phyloP scores from a whole-genome alignment of 805 yeast genomes.

The Candida succiphila region DNA sequence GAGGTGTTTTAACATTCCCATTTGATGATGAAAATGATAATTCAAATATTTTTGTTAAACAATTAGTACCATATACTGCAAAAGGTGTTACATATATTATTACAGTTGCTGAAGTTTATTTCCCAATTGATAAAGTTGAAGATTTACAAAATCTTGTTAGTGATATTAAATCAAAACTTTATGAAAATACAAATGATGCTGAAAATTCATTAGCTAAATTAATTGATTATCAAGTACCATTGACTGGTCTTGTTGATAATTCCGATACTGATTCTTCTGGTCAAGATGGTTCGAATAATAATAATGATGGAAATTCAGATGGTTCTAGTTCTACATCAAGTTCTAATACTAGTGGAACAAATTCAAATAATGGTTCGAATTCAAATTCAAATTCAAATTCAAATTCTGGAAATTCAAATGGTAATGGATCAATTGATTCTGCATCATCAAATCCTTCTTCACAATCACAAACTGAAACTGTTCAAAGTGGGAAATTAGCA shows the following conservation, averaged over 20 bases:
- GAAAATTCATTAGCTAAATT: conserved; percentile 49
- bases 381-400: conserved; percentile 1
- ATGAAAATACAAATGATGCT: conserved; percentile 46
- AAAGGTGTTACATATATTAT: conserved; percentile 51
- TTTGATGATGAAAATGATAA: conserved; percentile 24
- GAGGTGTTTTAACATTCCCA: conserved; percentile 59
- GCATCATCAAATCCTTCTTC: neutral
- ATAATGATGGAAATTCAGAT: conserved; percentile 1
- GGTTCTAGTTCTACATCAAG: conserved; percentile 7
- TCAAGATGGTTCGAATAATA: neutral
- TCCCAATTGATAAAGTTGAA: conserved; percentile 46
- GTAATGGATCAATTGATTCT: neutral
- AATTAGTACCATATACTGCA: conserved; percentile 69
- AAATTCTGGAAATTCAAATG: conserved; percentile 1
- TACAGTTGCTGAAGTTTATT: conserved; percentile 82
- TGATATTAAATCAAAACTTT: conserved; percentile 46
- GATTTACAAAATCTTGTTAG: conserved; percentile 40
- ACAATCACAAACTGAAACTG: conserved; percentile 9
- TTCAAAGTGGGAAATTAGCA: conserved; percentile 43
- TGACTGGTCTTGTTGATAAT: conserved; percentile 30
- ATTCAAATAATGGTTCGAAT: conserved; percentile 5
- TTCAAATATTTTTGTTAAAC: conserved; percentile 45
- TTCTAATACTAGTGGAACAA: conserved; percentile 1
- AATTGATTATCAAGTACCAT: conserved; percentile 64
- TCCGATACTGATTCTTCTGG: conserved; percentile 5